Conservation (phyloP, 371 early-diverging fungal genomes). For the Rhizomucor miehei region DNA sequence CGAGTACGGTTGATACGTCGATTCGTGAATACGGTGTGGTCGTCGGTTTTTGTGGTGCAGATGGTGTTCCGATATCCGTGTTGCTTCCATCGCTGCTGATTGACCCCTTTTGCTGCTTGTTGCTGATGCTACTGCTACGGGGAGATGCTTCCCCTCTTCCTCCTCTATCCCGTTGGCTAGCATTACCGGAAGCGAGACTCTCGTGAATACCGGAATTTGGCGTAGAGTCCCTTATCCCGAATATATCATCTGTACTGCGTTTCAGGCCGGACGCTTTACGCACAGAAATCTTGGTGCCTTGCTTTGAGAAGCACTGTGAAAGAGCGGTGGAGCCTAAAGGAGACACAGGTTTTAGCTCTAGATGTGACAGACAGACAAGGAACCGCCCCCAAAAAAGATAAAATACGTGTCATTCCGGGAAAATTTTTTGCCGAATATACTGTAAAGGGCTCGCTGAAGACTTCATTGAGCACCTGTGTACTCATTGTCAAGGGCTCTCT, state of each 20-base stretch:
- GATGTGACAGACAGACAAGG: background rate
- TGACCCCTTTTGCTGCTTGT: background rate
- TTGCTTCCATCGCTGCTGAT: too few relatives aligned
- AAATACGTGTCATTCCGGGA: constrained; percentile 64
- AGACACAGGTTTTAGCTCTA: background rate
- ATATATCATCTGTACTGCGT: constrained; percentile 8
- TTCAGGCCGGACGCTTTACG: constrained; percentile 25
- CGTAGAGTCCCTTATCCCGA: background rate
- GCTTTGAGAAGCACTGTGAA: constrained; percentile 67
- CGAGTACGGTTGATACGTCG: background rate
- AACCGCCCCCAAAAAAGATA: constrained; percentile 11
- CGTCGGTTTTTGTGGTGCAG: background rate
- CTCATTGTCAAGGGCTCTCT: constrained; percentile 28
- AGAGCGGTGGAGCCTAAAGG: constrained; percentile 60
- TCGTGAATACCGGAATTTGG: too few relatives aligned
- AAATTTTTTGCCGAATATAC: constrained; percentile 59
- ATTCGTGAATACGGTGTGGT: background rate
- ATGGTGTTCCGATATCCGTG: too few relatives aligned
- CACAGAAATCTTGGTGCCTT: constrained; percentile 72
- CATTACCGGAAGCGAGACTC: too few relatives aligned
- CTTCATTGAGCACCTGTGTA: constrained; percentile 26
- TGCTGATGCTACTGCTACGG: background rate
- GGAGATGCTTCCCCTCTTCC: too few relatives aligned
- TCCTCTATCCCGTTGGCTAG: too few relatives aligned
- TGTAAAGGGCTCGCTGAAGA: constrained; percentile 40